A percentile compares a stretch with the other conserved stretches of the same genome.
Evolutionary conservation across 2,329 filamentous ascomycete genomes (phyloP).

Genomic region (Trichoderma sp.): DNA sequence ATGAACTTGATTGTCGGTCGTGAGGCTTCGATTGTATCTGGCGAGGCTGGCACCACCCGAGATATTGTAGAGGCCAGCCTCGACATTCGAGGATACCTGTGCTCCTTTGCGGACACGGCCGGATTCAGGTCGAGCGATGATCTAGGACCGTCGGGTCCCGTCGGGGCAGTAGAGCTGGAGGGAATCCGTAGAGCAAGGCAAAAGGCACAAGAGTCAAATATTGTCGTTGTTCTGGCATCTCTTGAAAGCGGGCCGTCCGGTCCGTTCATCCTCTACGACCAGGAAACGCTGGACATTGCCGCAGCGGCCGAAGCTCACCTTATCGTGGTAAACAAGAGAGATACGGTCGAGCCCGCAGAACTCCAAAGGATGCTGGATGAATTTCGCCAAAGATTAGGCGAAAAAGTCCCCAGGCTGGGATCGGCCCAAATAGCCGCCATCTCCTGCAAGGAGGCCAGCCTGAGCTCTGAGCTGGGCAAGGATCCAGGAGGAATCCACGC

Average conservation of each 20-base stretch:
- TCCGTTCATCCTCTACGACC: conserved; percentile 49
- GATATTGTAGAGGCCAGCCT: conserved; percentile 91
- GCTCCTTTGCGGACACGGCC: conserved; percentile 93
- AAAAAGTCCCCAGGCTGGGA: conserved; percentile 27
- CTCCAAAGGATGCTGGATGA: conserved; percentile 39
- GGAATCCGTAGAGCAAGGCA: conserved; percentile 84
- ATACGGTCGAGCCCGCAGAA: conserved; percentile 40
- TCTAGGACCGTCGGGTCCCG: not conserved
- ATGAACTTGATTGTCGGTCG: conserved; percentile 87
- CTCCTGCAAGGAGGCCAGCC: conserved; percentile 65
- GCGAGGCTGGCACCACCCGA: conserved; percentile 87
- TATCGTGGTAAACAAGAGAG: conserved; percentile 62
- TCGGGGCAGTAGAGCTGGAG: conserved; percentile 80
- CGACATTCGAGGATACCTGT: conserved; percentile 85
- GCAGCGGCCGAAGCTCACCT: conserved; percentile 47
- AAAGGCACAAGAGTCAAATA: conserved; percentile 77
- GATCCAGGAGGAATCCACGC: conserved; percentile 65
- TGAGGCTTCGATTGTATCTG: conserved; percentile 92
- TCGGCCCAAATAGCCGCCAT: conserved; percentile 49
- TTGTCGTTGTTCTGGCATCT: conserved; percentile 78
- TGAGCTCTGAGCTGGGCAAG: conserved; percentile 22
- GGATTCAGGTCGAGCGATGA: conserved; percentile 63
- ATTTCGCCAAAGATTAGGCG: conserved; percentile 35
- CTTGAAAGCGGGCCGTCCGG: conserved; percentile 52
- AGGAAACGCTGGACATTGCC: conserved; percentile 54